Percentiles rank a stretch among this genome's conserved stretches.
phyloP scores from a whole-genome alignment of 768 basidiomycete species.

The Suillus weaverae region DNA sequence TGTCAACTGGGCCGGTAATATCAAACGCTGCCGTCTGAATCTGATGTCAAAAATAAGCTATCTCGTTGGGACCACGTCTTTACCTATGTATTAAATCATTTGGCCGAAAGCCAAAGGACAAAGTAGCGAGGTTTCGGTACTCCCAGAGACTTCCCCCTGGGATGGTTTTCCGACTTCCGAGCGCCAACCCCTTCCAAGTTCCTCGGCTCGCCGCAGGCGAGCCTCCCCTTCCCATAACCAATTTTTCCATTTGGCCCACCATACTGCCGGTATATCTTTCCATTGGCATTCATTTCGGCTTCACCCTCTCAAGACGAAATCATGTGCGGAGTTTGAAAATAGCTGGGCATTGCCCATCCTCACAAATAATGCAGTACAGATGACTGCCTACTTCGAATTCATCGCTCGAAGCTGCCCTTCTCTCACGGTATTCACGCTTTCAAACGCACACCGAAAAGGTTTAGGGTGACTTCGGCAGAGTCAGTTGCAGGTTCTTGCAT shows the following conservation, averaged over 20 bases:
- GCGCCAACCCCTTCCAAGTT: neutral
- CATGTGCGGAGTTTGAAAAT: too few species aligned
- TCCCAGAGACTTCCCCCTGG: neutral
- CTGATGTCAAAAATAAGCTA: neutral
- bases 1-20: too few species aligned
- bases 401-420: neutral
- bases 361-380: too few species aligned
- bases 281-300: too few species aligned
- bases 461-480: neutral
- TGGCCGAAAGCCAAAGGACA: neutral
- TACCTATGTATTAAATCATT: neutral
- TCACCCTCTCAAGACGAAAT: too few species aligned
- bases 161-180: neutral
- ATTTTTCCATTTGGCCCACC: too few species aligned
- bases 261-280: too few species aligned
- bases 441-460: neutral
- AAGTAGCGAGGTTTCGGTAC: neutral
- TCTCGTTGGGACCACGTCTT: neutral
- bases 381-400: neutral
- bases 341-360: too few species aligned
- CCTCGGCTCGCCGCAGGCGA: too few species aligned
- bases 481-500: neutral
- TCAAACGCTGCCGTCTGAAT: neutral
- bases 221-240: neutral
- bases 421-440: neutral